Percentiles rank a stretch among this genome's conserved stretches.
These are phyloP conservation scores for Lagerstroemia fauriei DNA, from an alignment of 441 rosid genomes.

Conservation along the genomic window DNA sequence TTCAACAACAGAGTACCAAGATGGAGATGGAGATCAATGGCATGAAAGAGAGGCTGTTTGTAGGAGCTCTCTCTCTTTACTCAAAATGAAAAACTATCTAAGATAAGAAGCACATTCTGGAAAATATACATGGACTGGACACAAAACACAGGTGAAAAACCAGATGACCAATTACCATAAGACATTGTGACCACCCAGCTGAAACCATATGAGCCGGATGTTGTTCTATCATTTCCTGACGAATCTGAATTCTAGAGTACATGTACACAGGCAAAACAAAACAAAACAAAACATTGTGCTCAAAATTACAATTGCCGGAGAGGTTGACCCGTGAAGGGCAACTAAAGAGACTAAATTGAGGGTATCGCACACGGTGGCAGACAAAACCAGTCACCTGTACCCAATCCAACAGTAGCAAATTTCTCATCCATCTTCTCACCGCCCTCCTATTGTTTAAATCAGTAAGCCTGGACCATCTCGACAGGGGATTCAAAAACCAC, in stretches of 20 bases:
- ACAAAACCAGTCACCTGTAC: background rate
- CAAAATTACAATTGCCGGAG: constrained; percentile 2
- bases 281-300: background rate
- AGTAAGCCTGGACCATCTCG: background rate
- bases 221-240: background rate
- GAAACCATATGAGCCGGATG: background rate
- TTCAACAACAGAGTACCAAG: too few species aligned
- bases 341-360: background rate
- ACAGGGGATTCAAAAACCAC: background rate
- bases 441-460: background rate
- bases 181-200: background rate
- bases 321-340: background rate
- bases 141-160: too few species aligned
- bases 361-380: background rate
- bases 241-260: background rate
- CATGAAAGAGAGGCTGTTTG: background rate
- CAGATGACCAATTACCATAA: too few species aligned
- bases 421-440: background rate
- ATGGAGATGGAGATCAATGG: too few species aligned
- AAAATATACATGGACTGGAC: too few species aligned
- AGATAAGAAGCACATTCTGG: too few species aligned
- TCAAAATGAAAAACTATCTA: too few species aligned
- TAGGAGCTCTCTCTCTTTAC: too few species aligned
- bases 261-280: background rate
- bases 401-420: background rate